These are phyloP conservation scores for Cryptococcus maquisensis DNA, from an alignment of 1,284 basidiomycete genomes.

Conservation along the genomic window DNA sequence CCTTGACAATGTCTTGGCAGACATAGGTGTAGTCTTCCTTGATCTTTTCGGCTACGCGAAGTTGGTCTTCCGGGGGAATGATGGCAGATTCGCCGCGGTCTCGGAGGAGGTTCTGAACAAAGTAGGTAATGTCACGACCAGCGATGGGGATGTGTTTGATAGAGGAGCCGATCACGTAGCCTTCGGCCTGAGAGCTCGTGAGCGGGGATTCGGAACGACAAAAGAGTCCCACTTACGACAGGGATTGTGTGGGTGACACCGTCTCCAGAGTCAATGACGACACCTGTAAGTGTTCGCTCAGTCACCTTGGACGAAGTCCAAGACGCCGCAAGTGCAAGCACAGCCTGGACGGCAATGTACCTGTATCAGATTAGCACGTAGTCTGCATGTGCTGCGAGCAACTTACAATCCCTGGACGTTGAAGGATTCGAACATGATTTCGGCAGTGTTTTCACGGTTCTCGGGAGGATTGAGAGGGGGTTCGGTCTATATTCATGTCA, in stretches of 20 bases:
- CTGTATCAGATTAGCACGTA: constrained; percentile 12
- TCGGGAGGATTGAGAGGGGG: constrained; percentile 97
- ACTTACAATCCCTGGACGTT: constrained; percentile 69
- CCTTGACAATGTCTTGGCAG: constrained; percentile 98
- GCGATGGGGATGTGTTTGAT: constrained; percentile 99
- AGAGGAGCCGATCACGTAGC: constrained; percentile 97
- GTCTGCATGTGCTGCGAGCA: background rate
- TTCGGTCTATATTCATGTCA: constrained; percentile 66
- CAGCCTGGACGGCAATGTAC: constrained; percentile 99
- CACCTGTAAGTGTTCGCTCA: constrained; percentile 91
- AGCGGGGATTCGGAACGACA: background rate
- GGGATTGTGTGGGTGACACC: constrained; percentile 73
- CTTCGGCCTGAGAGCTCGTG: constrained; percentile 61
- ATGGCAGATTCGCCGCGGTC: constrained; percentile 87
- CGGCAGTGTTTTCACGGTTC: constrained; percentile 98
- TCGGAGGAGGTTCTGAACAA: constrained; percentile 92
- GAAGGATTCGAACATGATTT: constrained; percentile 99
- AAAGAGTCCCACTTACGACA: constrained; percentile 24
- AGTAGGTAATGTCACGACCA: constrained; percentile 93
- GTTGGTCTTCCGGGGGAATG: constrained; percentile 95
- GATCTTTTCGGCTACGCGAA: constrained; percentile 86
- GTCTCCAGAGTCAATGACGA: constrained; percentile 97
- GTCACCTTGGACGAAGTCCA: constrained; percentile 93
- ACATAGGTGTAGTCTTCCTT: constrained; percentile 99
- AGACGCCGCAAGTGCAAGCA: constrained; percentile 95